phyloP scores from a whole-genome alignment of 176 grass and related monocot species.

The Carex littledalei region DNA sequence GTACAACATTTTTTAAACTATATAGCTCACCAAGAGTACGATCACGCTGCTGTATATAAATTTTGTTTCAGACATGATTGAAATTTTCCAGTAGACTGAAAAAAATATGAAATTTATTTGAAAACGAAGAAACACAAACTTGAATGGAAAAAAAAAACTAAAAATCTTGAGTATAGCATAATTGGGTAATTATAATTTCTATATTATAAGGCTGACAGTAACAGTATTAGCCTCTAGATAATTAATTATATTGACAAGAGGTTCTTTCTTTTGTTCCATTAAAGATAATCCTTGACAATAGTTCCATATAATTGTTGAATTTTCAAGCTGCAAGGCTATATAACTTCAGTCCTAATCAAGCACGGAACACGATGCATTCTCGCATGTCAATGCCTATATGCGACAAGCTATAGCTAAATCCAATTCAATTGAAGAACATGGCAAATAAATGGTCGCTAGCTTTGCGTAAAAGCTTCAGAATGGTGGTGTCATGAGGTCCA shows the following conservation, averaged over 20 bases:
- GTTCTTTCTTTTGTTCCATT: not conserved
- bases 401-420: not conserved
- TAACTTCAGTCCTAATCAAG: conserved; percentile 18
- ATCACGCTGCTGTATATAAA: not conserved
- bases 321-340: conserved; percentile 7
- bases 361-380: conserved; percentile 7
- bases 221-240: not conserved
- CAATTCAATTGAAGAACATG: conserved; percentile 24
- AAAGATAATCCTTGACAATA: not conserved
- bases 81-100: not conserved
- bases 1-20: not conserved
- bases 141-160: not conserved
- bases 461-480: conserved; percentile 14
- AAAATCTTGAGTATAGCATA: not conserved
- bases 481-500: conserved; percentile 11
- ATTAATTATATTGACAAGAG: not conserved
- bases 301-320: not conserved
- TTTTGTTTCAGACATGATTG: not conserved
- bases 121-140: not conserved
- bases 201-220: not conserved
- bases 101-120: not conserved
- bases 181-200: not conserved
- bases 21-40: not conserved
- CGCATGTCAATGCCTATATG: not conserved
- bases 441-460: conserved; percentile 21